Evolutionary conservation across 1,284 basidiomycete genomes (phyloP), one percentile per base, ranked within the genome.

Genomic region (Calocybe gambosa): DNA sequence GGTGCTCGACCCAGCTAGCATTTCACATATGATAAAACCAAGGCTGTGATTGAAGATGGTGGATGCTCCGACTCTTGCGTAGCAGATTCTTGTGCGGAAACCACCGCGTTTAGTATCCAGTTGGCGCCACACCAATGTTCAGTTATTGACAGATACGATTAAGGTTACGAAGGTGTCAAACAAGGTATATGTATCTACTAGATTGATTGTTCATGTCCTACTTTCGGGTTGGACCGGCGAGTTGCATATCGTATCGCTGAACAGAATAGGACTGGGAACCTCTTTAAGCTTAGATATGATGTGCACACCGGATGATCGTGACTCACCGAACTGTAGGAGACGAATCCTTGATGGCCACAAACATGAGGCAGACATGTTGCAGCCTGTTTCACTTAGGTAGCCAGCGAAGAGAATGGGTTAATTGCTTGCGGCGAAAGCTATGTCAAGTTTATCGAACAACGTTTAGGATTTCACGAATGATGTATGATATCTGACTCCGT

Each of bases 1-100:
- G 2, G 77, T 89, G 20, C 69, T 89, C 16, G 77, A 89, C 55
- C 82, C 84, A 23, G 49, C 50, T n/a, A 68, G 65, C 39, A 49
- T 70, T n/a, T 50, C 55, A 25, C 57, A 65, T 40, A 51, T 68
- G 59, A 66, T 73, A 47, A 69, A 70, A 46, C 58, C 66, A 9
- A 70, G 60, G 55, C 46, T 74, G 50, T 74, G 52, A 44, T 8
- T 3, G 4, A 7, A 16, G 13, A 34, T 16, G n/a, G 15, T 16
- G 13, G 1, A 34, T 16, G 4, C 13, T 34, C 31, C 13, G 15
- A 6, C n/a, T 2, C 4, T 23, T 29, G 2, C 15, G 31, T 34
- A 34, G 31, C 31, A 34, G 6, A 15, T 34, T 34, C n/a, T 16
- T 13, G 13, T 15, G 15, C 15, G 13, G 15, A 13, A 3, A 34